Evolutionary conservation across 2,329 filamentous ascomycete genomes (phyloP), one percentile per base, ranked within the genome.

Genomic region (Fusarium sp.): DNA sequence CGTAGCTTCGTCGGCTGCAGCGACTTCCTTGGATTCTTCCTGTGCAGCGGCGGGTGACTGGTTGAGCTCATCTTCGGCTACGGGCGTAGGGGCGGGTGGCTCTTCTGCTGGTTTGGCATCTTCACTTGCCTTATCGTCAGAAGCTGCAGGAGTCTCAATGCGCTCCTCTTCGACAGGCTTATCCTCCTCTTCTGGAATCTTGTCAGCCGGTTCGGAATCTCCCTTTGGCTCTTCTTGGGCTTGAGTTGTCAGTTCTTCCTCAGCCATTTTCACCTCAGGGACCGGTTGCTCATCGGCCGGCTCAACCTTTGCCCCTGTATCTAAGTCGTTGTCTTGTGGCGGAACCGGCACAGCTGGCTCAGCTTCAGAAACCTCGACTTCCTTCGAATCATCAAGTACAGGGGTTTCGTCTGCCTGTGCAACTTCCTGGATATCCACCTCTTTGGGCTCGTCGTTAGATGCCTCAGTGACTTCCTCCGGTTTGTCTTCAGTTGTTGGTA

Each of bases 41-140:
- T 65, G 49, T 3, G 27, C 46, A 44, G 41, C 47, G 11, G 44
- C n/a, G 27, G 57, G 44, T 41, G 65, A 46, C 30, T 62, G 57
- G 10, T 37, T 45, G 20, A 56, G 30, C 20, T 61, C 52, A 14
- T 61, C 63, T 48, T 65, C 60, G 14, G 32, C 41, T 53, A 27
- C 40, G n/a, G 41, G 45, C 49, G 60, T 53, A 20, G 55, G 13
- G 22, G 45, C 34, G 11, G 49, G 18, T 44, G 47, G 30, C 41
- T 70, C 65, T 60, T 71, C 61, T 48, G 30, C 40, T 54, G 62
- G 58, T 52, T 60, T 64, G 42, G 51, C 54, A 37, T 72, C 66
- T 54, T 68, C 44, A 56, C 40, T 54, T 20, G 69, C 29, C 37
- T 69, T 61, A 10, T 59, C 69, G 29, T 53, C 62, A 42, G 57